Evolutionary conservation across 768 basidiomycete genomes (phyloP), one percentile per base, ranked within the genome.

Genomic region (Tylopilus rubrobrunneus): DNA sequence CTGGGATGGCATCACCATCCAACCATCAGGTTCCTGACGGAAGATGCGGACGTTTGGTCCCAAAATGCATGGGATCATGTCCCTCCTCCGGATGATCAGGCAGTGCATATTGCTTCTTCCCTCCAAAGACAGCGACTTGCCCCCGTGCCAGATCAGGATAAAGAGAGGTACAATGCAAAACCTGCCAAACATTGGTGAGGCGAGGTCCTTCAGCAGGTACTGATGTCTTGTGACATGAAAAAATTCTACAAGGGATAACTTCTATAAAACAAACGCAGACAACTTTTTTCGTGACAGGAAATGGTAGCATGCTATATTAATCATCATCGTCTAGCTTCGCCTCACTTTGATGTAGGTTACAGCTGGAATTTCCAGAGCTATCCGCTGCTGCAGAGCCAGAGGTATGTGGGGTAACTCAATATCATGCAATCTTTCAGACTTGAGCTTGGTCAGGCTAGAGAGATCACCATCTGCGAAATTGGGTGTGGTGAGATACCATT

Each of bases 251-350:
- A 97, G 95, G 95, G 90, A 98, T 66, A 84, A 85, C 51, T 98
- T 98, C 63, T 98, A 99, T 77, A 86, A 87, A 62, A 78, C 77
- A 49, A 94, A 96, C 57, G 76, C 82, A 21, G 80, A 74, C 64
- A 94, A 95, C 60, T 98, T 99, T 73, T 99, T 98, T 76, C 86
- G 90, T 39, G 86, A 98, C 71, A 78, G 97, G 53, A 90, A 92
- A 75, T 99, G 97, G 88, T 84, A 64, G 17, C 3, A 1, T 6
- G 49, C 34, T 1, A 3, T 25, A 19, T 33, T 2, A 43, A 45
- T 42, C 46, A 21, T 21, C 44, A 46, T 41, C 27, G 12, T 29
- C 1, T 21, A 17, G 19, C 12, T 7, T 48, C 7, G 36, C 11
- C 53, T 57, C 31, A 66, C 41, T 46, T 51, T 7, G 33, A 36